Conservation (phyloP, 352 stramenopile genomes). For the Globisporangium recalcitrans region DNA sequence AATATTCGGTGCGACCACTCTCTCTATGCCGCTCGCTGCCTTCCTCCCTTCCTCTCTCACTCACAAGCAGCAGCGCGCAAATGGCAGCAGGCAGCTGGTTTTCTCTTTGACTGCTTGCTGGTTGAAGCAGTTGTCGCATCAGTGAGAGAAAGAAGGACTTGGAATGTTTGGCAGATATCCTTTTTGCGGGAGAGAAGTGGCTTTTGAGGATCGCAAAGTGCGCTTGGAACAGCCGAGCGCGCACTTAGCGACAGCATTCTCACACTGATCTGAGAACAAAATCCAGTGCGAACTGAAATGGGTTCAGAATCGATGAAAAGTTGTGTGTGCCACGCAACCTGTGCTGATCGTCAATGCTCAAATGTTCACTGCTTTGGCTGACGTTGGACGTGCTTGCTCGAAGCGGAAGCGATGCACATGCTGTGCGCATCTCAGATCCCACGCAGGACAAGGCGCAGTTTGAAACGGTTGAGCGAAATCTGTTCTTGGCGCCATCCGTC, state of each 20-base stretch:
- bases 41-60: neutral
- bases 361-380: neutral
- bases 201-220: constrained; percentile 14
- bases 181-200: constrained; percentile 12
- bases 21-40: constrained; percentile 4
- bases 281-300: constrained; percentile 7
- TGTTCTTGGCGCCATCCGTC: neutral
- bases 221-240: neutral
- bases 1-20: constrained; percentile 5
- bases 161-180: neutral
- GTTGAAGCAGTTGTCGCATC: constrained; percentile 13
- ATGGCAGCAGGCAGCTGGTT: constrained; percentile 4
- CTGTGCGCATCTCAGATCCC: neutral
- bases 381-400: neutral
- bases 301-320: neutral
- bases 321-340: too few species aligned
- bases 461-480: neutral
- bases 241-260: neutral
- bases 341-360: too few species aligned
- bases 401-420: neutral
- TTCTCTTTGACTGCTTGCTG: constrained; percentile 3
- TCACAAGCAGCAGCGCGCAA: neutral
- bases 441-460: neutral
- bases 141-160: constrained; percentile 2
- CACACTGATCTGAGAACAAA: neutral